Evolutionary conservation across 805 yeast species (phyloP), one percentile per base, ranked within the genome.

Genomic region (Saccharomyces cerevisiae): DNA sequence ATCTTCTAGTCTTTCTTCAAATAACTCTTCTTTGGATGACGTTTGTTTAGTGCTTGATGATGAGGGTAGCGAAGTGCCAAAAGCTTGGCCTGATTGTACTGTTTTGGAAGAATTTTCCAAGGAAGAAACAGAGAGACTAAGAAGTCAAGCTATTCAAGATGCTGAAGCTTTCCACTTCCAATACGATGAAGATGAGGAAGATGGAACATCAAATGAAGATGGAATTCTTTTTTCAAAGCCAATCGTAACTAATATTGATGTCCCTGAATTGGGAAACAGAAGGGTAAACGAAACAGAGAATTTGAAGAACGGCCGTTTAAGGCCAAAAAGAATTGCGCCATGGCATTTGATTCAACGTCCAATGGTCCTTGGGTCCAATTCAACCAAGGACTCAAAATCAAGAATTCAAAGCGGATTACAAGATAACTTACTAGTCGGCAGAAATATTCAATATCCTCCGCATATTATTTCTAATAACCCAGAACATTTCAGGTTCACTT

Each of bases 41-140:
- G 99, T 92, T 27, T 92, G 97, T 65, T 82, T 89, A 68, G 96
- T 96, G 0, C 76, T 90, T 41, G 90, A 85, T 58, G 81, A 79
- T 48, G 68, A 63, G 21, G 59, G 59, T 46, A 57, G 53, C n/a
- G 59, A 57, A 9, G 61, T 63, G 29, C 47, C 58, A 24, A 63
- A 66, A 29, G 55, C 60, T 21, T 92, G 98, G 98, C 99, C 98
- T 0, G 97, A 94, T 64, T 73, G 89, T 17, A 65, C 74, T 31
- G 81, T 87, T 0, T 73, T 92, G 59, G 85, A 84, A 59, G 96
- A 90, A 57, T 92, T 83, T 70, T 83, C 89, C 1, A 75, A 73
- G 31, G 85, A 85, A 58, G 97, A 91, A 69, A 70, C 68, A 61
- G 80, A 67, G 67, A 76, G 80, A 54, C 63, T 76, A 46, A 71